phyloP scores from a whole-genome alignment of 2,329 filamentous ascomycete genomes.

The Colletotrichum cereale region DNA sequence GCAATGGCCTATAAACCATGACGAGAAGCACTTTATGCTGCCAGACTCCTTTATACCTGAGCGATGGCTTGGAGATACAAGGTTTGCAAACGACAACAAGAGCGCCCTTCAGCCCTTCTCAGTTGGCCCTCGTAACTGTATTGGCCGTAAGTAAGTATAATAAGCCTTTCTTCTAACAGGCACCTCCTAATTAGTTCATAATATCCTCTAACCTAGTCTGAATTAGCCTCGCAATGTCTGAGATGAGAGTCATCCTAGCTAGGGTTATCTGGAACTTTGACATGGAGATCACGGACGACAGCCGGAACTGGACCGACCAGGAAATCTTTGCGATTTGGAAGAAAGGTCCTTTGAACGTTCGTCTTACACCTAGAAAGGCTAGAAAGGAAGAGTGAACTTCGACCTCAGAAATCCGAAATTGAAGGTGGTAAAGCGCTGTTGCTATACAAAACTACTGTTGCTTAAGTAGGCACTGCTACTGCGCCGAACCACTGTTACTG shows the following conservation, averaged over 20 bases:
- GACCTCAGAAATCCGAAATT: no score
- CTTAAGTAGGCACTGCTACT: no score
- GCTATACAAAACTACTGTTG: no score
- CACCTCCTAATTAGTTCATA: no score
- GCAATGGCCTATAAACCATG: slow-evolving; percentile 43
- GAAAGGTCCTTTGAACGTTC: slow-evolving; percentile 32
- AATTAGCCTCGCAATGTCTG: slow-evolving; percentile 57
- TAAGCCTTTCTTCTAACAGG: no score
- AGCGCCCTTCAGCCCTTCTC: slow-evolving; percentile 62
- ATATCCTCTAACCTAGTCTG: neutral
- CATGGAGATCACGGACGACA: slow-evolving; percentile 51
- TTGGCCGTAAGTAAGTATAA: slow-evolving; percentile 59
- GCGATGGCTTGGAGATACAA: slow-evolving; percentile 49
- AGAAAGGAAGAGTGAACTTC: neutral
- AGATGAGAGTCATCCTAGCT: slow-evolving; percentile 62
- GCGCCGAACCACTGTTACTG: no score
- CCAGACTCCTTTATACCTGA: slow-evolving; percentile 60
- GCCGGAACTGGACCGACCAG: slow-evolving; percentile 51
- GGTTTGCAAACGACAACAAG: slow-evolving; percentile 43
- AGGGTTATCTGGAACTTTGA: slow-evolving; percentile 62
- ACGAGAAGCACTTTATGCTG: slow-evolving; percentile 54
- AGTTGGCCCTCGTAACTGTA: slow-evolving; percentile 62
- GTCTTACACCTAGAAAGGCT: slow-evolving; percentile 22
- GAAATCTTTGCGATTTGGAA: slow-evolving; percentile 24
- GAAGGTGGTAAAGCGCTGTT: no score